These are phyloP conservation scores for Tympanopsis confertula DNA, from an alignment of 2,329 filamentous ascomycete genomes.

Conservation along the genomic window DNA sequence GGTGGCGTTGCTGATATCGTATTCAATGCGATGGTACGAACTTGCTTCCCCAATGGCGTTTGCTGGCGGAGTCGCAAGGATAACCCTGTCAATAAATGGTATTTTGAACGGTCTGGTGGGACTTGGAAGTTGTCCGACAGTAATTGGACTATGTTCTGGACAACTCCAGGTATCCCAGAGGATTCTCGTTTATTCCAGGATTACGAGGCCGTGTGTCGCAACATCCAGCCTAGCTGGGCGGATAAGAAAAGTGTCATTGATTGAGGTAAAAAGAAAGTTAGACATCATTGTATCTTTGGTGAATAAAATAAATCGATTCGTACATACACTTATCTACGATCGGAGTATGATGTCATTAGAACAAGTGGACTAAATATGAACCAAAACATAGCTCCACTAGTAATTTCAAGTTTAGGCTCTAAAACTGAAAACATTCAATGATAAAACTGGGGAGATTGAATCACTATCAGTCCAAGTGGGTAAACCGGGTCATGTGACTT, in stretches of 20 bases:
- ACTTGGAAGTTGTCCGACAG: slow-evolving; percentile 71
- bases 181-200: slow-evolving; percentile 45
- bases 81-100: slow-evolving; percentile 98
- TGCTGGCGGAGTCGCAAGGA: slow-evolving; percentile 84
- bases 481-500: too few species aligned
- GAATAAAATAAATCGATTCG: too few species aligned
- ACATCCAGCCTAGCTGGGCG: slow-evolving; percentile 51
- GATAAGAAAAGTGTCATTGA: slow-evolving; percentile 47
- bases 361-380: too few species aligned
- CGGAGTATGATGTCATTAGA: too few species aligned
- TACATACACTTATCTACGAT: too few species aligned
- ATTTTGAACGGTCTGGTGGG: slow-evolving; percentile 81
- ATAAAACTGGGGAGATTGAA: too few species aligned
- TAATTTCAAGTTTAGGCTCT: too few species aligned
- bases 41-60: slow-evolving; percentile 77
- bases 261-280: too few species aligned
- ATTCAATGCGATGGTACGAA: slow-evolving; percentile 87
- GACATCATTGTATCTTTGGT: too few species aligned
- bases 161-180: slow-evolving; percentile 53
- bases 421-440: too few species aligned
- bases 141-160: slow-evolving; percentile 99
- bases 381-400: too few species aligned
- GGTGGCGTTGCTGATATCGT: slow-evolving; percentile 91
- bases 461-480: too few species aligned
- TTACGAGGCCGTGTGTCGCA: slow-evolving; percentile 65